A percentile compares a stretch with the other conserved stretches of the same genome.
These are phyloP conservation scores for Allium cepa DNA, from an alignment of 106 monocot species.

Conservation along the genomic window DNA sequence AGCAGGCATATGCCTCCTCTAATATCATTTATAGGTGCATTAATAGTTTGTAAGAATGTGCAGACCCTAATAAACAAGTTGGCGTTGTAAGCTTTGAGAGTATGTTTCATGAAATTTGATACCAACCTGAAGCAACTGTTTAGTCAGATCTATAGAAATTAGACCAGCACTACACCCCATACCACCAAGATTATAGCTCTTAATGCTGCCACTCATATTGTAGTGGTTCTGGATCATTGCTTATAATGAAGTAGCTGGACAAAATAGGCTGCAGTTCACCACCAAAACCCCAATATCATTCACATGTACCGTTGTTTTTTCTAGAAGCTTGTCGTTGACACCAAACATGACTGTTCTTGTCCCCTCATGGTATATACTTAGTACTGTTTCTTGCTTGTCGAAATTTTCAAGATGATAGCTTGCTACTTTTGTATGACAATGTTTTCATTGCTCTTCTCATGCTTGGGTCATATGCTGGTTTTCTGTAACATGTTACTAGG, in stretches of 20 bases:
- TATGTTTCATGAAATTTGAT: too few relatives aligned
- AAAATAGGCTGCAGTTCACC: constrained; percentile 40
- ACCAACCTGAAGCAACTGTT: constrained; percentile 38
- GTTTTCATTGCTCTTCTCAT: too few relatives aligned
- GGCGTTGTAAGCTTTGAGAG: too few relatives aligned
- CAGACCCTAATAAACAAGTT: not conserved
- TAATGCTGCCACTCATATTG: constrained; percentile 25
- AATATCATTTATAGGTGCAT: too few relatives aligned
- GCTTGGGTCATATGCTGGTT: too few relatives aligned
- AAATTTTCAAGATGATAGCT: too few relatives aligned
- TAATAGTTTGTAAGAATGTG: not conserved
- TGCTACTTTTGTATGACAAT: too few relatives aligned
- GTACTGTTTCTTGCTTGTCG: too few relatives aligned
- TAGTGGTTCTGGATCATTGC: constrained; percentile 38
- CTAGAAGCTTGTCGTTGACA: constrained; percentile 24
- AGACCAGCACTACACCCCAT: constrained; percentile 57
- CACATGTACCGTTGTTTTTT: constrained; percentile 10
- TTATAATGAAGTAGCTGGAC: constrained; percentile 35
- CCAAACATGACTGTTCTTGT: constrained; percentile 33
- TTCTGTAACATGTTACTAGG: too few relatives aligned
- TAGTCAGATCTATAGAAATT: constrained; percentile 38
- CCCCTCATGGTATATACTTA: too few relatives aligned
- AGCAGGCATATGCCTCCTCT: too few relatives aligned
- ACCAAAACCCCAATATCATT: constrained; percentile 30
- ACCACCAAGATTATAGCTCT: constrained; percentile 36